Percentiles rank a stretch among this genome's conserved stretches.
Evolutionary conservation across 139 green algal species (phyloP).

Genomic region (Volvox reticuliferus): DNA sequence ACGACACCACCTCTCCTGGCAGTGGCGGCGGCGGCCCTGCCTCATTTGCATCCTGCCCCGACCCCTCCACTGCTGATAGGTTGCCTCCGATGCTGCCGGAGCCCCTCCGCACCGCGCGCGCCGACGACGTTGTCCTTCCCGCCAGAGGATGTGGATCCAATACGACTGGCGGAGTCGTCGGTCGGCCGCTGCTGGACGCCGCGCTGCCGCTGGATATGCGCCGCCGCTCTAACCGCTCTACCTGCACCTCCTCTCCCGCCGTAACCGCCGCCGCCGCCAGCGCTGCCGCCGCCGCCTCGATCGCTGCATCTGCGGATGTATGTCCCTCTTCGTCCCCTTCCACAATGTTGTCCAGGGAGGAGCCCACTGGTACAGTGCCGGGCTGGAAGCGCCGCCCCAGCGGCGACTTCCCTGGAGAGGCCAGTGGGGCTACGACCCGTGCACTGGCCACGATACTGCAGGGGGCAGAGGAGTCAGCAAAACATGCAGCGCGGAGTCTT

Average conservation of each 20-base stretch:
- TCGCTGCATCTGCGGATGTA: background rate
- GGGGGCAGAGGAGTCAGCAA: background rate
- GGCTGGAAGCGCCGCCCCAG: constrained; percentile 35
- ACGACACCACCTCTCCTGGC: background rate
- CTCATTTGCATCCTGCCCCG: background rate
- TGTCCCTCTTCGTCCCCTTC: constrained; percentile 42
- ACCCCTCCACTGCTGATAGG: background rate
- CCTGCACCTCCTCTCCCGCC: background rate
- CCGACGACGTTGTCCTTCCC: background rate
- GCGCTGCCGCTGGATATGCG: background rate
- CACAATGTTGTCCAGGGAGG: constrained; percentile 43
- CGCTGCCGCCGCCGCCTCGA: background rate
- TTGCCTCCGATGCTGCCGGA: background rate
- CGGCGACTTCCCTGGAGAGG: constrained; percentile 38
- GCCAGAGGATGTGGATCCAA: constrained; percentile 31
- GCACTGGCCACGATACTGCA: constrained; percentile 23
- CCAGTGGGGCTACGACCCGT: background rate
- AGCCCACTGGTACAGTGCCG: background rate
- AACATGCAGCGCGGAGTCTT: no score
- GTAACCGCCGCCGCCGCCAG: background rate
- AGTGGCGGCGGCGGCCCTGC: background rate
- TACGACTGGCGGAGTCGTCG: background rate
- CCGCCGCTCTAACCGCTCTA: background rate
- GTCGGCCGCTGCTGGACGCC: background rate
- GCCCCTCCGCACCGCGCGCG: background rate